Evolutionary conservation across 441 rosid species (phyloP), one percentile per base, ranked within the genome.

Genomic region (Pelargonium citronellum): DNA sequence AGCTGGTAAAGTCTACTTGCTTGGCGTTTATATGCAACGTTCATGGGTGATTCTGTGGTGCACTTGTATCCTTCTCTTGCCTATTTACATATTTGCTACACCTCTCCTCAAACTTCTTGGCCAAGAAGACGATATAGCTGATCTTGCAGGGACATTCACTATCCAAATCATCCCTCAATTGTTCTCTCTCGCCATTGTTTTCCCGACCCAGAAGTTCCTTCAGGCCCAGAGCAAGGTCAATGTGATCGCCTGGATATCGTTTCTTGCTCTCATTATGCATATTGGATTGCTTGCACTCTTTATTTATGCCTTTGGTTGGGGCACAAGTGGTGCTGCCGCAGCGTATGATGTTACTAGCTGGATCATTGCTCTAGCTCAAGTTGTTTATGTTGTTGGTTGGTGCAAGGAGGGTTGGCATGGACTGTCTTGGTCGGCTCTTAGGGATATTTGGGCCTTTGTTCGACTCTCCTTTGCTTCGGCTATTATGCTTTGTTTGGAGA

Each of bases 401-500:
- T 82, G 89, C 66, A 78, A 71, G 12, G 91, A 91, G 10, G 90
- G 87, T 0, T 91, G 95, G 96, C 11, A 64, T 57, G 98, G 98
- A 9, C 78, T 86, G 0, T 86, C 96, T 0, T 76, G 83, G 84
- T 60, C 74, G 10, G 91, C 96, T 0, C 87, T 91, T 68, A 75
- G 66, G 66, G 96, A 91, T 3, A 78, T 91, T 6, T 88, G 95
- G 92, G 86, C 80, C 2, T 91, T 91, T 57, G 88, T 93, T 66
- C 79, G 84, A 73, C 92, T 93, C 19, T 93, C 96, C 1, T 55
- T 89, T 44, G 91, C 96, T n/a, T 91, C 96, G 0, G 96, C 92
- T 71, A 84, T 91, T n/a, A 93, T 93, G 96, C 88, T 89, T 30
- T 91, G 96, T 76, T 77, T 93, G 22, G 97, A 93, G 75, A 1